Evolutionary conservation across 495 filamentous ascomycete species (phyloP).

Genomic region (Jackrogersella minutella): DNA sequence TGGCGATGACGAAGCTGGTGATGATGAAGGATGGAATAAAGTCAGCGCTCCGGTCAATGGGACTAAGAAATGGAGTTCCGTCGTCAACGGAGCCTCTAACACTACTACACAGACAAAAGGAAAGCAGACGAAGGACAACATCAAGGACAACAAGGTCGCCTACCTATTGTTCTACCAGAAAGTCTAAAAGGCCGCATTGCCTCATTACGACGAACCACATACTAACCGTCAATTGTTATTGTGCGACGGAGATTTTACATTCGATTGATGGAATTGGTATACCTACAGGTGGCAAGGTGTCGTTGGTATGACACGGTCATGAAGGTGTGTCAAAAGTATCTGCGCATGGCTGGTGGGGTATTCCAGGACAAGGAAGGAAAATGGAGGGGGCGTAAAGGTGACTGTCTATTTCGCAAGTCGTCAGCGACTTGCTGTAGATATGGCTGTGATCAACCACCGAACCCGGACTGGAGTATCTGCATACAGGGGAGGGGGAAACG

Average conservation of each 20-base stretch:
- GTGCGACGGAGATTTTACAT: constrained; percentile 7
- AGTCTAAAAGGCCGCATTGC: constrained; percentile 54
- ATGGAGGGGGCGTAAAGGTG: constrained; percentile 20
- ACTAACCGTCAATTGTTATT: not conserved
- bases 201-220: not conserved
- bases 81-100: constrained; percentile 63
- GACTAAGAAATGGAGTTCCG: constrained; percentile 72
- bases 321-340: constrained; percentile 19
- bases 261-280: constrained; percentile 21
- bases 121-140: constrained; percentile 72
- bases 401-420: constrained; percentile 23
- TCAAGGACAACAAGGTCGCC: constrained; percentile 94
- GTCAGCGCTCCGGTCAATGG: constrained; percentile 69
- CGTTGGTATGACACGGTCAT: constrained; percentile 20
- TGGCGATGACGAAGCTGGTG: constrained; percentile 69
- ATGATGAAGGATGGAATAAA: constrained; percentile 85
- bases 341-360: constrained; percentile 16
- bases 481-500: constrained; percentile 13
- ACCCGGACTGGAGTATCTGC: constrained; percentile 9
- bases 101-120: constrained; percentile 50
- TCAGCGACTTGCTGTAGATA: constrained; percentile 14
- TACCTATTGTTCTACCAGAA: constrained; percentile 96
- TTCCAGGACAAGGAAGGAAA: constrained; percentile 16
- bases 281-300: constrained; percentile 12
- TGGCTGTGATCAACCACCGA: constrained; percentile 11